Evolutionary conservation across 2,329 filamentous ascomycete genomes (phyloP).

Genomic region (Penicillium sp.): DNA sequence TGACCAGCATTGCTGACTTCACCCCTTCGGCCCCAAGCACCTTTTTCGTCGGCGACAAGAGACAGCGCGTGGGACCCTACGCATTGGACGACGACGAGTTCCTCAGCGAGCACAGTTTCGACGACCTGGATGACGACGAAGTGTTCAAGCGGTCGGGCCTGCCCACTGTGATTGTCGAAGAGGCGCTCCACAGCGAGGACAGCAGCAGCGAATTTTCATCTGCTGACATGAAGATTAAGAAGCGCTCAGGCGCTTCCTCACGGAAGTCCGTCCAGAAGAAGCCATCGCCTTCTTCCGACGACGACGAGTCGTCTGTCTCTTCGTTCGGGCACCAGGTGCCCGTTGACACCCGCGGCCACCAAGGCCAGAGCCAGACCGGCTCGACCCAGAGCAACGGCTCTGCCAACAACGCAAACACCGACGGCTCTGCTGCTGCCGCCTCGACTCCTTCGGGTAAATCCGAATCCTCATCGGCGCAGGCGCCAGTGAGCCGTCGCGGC

Average conservation of each 20-base stretch:
- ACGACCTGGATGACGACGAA: constrained; percentile 68
- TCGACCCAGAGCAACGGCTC: constrained; percentile 33
- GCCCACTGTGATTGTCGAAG: constrained; percentile 56
- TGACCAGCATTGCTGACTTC: constrained; percentile 69
- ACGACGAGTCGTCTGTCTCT: constrained; percentile 24
- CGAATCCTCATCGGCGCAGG: constrained; percentile 11
- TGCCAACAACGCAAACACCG: constrained; percentile 42
- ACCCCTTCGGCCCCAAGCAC: constrained; percentile 53
- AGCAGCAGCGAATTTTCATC: constrained; percentile 20
- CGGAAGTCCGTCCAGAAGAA: constrained; percentile 36
- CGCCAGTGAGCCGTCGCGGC: constrained; percentile 68
- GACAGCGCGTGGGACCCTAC: constrained; percentile 68
- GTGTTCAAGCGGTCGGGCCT: constrained; percentile 58
- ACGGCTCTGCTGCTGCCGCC: constrained; percentile 47
- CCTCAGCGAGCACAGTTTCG: constrained; percentile 70
- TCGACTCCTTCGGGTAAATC: constrained; percentile 36
- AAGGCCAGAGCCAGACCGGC: constrained; percentile 37
- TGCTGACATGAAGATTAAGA: constrained; percentile 46
- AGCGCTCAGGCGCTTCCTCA: constrained; percentile 30
- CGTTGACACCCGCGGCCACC: constrained; percentile 25
- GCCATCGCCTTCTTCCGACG: constrained; percentile 25
- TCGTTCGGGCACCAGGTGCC: constrained; percentile 27
- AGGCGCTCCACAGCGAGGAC: constrained; percentile 31
- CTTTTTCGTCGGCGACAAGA: constrained; percentile 61
- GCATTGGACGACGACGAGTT: constrained; percentile 73